Evolutionary conservation across 2,329 filamentous ascomycete species (phyloP).

Genomic region (Fusarium sp.): DNA sequence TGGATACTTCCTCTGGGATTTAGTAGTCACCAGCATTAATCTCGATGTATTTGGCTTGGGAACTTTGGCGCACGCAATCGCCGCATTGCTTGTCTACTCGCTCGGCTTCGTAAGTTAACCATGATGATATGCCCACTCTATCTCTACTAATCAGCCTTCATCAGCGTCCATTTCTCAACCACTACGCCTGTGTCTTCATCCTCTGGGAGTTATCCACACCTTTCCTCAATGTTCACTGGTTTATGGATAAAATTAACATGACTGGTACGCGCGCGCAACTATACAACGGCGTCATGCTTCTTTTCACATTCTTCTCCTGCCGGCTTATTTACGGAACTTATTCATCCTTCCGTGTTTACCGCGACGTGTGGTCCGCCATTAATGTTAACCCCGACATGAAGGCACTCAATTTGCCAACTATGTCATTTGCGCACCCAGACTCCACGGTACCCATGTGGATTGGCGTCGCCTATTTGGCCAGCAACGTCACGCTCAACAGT

Average conservation of each 20-base stretch:
- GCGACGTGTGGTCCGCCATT: constrained; percentile 70
- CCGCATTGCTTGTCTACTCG: constrained; percentile 77
- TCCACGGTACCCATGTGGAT: constrained; percentile 75
- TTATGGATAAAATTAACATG: constrained; percentile 85
- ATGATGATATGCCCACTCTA: not conserved
- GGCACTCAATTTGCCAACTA: constrained; percentile 35
- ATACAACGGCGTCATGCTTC: constrained; percentile 78
- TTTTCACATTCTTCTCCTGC: constrained; percentile 78
- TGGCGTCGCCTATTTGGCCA: constrained; percentile 70
- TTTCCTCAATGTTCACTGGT: constrained; percentile 91
- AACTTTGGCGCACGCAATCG: constrained; percentile 79
- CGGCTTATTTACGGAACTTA: constrained; percentile 82
- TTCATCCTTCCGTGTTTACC: constrained; percentile 73
- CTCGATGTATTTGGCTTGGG: constrained; percentile 78
- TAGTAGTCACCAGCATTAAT: constrained; percentile 74
- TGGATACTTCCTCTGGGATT: constrained; percentile 88
- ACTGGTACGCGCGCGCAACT: constrained; percentile 79
- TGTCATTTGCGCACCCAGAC: constrained; percentile 58
- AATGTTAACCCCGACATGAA: constrained; percentile 50
- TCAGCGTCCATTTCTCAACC: constrained; percentile 85
- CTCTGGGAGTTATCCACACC: constrained; percentile 88
- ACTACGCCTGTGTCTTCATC: constrained; percentile 82
- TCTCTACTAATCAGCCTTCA: not conserved
- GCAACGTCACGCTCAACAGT: constrained; percentile 76
- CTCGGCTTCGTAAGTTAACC: constrained; percentile 77